Evolutionary conservation across 257 asterid genomes (phyloP), one percentile per base, ranked within the genome.

Genomic region (Handroanthus guayacan): DNA sequence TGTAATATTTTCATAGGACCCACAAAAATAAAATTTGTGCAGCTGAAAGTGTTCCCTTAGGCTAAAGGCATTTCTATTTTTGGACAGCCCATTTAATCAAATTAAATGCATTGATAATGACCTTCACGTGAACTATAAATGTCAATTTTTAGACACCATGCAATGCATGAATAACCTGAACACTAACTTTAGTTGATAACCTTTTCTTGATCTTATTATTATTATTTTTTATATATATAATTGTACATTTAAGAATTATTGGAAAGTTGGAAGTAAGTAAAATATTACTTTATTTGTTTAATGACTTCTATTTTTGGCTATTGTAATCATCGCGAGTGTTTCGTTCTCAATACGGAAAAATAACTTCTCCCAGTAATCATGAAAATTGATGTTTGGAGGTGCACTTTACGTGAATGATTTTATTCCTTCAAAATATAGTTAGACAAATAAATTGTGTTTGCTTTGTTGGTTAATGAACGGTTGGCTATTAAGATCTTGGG

Each of bases 31-130:
- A 7, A 1, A 47, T 12, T 56, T 83, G 63, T 68, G 74, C 82
- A 54, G 71, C 70, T 55, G 56, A 70, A 37, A 74, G 31, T 52
- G 69, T 70, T 75, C 72, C 91, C 82, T 68, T 62, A 38, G 25
- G 63, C 47, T 37, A 18, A 83, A 63, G 83, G 76, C 75, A 83
- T 66, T 79, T 71, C 83, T 69, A 45, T 50, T 81, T 74, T 67
- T 74, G 60, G 48, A 74, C 60, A 78, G 41, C 81, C 79, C 44
- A 62, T 71, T 45, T 6, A 39, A 48, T 47, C 58, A 74, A 44
- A 18, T 20, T 43, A 47, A 39, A 38, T 57, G 69, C 72, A 48
- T n/a, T 74, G 84, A 80, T 65, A 83, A 62, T 75, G 85, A 84
- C 81, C 48, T 75, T 36, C 90, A 81, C 79, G 60, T 79, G 80